phyloP scores from a whole-genome alignment of 768 basidiomycete species.

The Paxillus involutus region DNA sequence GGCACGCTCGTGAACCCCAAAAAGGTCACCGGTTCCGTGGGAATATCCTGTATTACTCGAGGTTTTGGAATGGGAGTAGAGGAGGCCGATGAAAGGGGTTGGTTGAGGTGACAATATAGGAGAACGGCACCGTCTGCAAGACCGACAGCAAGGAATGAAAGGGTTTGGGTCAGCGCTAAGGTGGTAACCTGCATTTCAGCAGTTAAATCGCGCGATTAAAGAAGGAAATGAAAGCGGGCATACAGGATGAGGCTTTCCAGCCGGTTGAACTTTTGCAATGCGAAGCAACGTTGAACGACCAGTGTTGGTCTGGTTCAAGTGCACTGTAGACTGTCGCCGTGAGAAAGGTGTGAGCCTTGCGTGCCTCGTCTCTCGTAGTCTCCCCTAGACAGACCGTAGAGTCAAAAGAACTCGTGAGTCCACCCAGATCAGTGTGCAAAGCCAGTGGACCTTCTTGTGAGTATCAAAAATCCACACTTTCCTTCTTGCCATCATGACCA shows the following conservation, averaged over 20 bases:
- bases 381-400: no score
- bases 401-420: no score
- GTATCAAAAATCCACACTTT: no score
- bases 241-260: constrained; percentile 79
- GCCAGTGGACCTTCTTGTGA: no score
- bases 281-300: constrained; percentile 50
- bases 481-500: no score
- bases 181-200: constrained; percentile 57
- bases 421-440: no score
- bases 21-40: constrained; percentile 88
- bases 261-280: constrained; percentile 73
- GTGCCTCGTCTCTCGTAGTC: no score
- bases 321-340: no score
- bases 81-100: constrained; percentile 71
- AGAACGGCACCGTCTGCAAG: constrained; percentile 95
- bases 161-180: constrained; percentile 71
- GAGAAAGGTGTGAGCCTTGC: no score
- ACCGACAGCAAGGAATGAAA: constrained; percentile 88
- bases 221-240: constrained; percentile 8
- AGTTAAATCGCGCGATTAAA: constrained; percentile 1
- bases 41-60: constrained; percentile 78
- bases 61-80: constrained; percentile 85
- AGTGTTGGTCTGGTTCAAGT: no score
- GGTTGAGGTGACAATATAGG: constrained; percentile 87
- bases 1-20: constrained; percentile 70